phyloP scores from a whole-genome alignment of 306 rosid species.

The Inga leiocalycina region DNA sequence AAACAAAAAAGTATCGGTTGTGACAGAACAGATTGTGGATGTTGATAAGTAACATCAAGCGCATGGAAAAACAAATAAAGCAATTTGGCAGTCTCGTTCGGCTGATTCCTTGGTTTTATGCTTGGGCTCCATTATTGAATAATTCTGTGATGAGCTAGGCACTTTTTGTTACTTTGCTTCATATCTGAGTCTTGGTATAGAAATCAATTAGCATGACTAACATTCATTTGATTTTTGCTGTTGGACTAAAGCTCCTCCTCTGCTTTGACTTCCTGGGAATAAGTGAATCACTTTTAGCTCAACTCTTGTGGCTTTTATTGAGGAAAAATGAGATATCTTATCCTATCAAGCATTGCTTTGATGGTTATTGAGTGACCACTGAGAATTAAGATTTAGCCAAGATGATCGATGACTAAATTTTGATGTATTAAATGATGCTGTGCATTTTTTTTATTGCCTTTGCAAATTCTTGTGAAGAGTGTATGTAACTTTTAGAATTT shows the following conservation, averaged over 20 bases:
- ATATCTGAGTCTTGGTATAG: not conserved
- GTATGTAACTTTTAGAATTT: not conserved
- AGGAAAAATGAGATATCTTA: not conserved
- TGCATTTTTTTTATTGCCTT: slow-evolving; percentile 18
- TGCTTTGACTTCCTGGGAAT: slow-evolving; percentile 66
- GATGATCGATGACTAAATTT: not conserved
- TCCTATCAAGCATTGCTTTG: too few species aligned
- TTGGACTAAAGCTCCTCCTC: slow-evolving; percentile 10
- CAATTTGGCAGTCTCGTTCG: too few species aligned
- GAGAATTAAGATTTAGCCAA: too few species aligned
- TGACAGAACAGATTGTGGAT: too few species aligned
- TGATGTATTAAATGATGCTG: slow-evolving; percentile 19
- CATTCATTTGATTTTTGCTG: slow-evolving; percentile 23
- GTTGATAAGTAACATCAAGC: too few species aligned
- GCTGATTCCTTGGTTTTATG: too few species aligned
- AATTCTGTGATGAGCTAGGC: slow-evolving; percentile 15
- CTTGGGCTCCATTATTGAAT: not conserved
- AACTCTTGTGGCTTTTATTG: slow-evolving; percentile 11
- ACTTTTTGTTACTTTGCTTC: slow-evolving; percentile 18
- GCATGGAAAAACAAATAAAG: too few species aligned
- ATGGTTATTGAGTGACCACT: too few species aligned
- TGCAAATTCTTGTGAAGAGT: not conserved
- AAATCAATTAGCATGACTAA: not conserved
- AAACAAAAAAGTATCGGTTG: too few species aligned
- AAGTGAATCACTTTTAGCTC: slow-evolving; percentile 62